Conservation (phyloP, 148 eudicot species). For the Spergularia bocconei region DNA sequence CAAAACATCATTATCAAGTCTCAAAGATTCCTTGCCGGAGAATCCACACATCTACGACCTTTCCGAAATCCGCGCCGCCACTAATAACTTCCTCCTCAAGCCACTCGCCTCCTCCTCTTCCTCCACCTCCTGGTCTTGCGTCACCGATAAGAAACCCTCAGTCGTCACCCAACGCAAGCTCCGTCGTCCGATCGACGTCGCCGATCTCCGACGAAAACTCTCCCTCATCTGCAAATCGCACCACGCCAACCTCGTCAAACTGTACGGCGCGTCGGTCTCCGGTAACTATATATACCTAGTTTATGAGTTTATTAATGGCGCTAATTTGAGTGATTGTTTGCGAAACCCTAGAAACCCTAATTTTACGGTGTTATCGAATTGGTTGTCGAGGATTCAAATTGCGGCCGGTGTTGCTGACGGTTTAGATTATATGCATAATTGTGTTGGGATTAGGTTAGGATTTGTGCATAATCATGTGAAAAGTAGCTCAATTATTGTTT, state of each 20-base stretch:
- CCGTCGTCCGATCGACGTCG: constrained; percentile 39
- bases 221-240: constrained; percentile 58
- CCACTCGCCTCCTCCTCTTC: constrained; percentile 63
- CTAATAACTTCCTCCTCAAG: constrained; percentile 47
- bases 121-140: constrained; percentile 71
- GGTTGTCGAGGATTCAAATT: constrained; percentile 65
- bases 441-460: constrained; percentile 50
- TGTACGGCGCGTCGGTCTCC: constrained; percentile 61
- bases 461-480: constrained; percentile 83
- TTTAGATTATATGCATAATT: constrained; percentile 79
- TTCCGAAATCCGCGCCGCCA: constrained; percentile 53
- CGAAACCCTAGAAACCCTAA: constrained; percentile 64
- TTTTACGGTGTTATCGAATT: constrained; percentile 60
- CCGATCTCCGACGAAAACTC: constrained; percentile 44
- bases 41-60: constrained; percentile 57
- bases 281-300: constrained; percentile 65
- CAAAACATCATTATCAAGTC: constrained; percentile 37
- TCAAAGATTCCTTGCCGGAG: constrained; percentile 52
- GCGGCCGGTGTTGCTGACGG: constrained; percentile 75
- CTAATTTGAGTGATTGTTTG: constrained; percentile 60
- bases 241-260: constrained; percentile 59
- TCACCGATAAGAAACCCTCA: constrained; percentile 35
- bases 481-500: constrained; percentile 58
- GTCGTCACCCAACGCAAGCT: constrained; percentile 59
- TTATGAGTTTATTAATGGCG: constrained; percentile 63